These are phyloP conservation scores for Populus alba DNA, from an alignment of 345 rosid species.

Conservation along the genomic window DNA sequence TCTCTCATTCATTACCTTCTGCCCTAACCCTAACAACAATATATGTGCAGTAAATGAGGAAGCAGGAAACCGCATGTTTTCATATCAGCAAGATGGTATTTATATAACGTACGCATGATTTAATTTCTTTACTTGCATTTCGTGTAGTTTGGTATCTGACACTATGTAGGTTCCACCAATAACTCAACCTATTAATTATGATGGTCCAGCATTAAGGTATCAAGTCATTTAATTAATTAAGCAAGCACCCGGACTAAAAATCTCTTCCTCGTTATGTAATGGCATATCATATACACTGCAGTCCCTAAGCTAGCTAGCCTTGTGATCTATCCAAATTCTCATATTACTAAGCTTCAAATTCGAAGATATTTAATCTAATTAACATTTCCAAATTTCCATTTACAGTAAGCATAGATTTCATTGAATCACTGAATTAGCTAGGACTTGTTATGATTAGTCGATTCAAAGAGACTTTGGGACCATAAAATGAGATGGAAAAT, in stretches of 20 bases:
- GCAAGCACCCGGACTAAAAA: too few relatives aligned
- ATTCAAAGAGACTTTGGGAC: background rate
- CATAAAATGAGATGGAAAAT: too few relatives aligned
- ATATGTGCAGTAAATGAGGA: background rate
- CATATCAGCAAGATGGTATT: background rate
- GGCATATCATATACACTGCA: too few relatives aligned
- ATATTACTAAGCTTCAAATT: too few relatives aligned
- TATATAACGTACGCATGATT: background rate
- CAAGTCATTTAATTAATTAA: background rate
- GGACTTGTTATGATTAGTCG: background rate
- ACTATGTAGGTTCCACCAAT: slow-evolving; percentile 1
- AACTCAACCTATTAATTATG: background rate
- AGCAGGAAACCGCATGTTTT: background rate
- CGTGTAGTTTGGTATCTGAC: background rate
- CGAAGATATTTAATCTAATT: too few relatives aligned
- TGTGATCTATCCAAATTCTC: too few relatives aligned
- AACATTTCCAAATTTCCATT: too few relatives aligned
- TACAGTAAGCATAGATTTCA: background rate
- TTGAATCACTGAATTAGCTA: background rate
- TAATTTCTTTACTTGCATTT: background rate
- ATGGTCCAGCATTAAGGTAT: background rate
- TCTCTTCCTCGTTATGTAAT: too few relatives aligned
- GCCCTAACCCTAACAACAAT: background rate
- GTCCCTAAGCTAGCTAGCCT: too few relatives aligned
- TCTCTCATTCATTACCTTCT: background rate